Percentiles rank a stretch among this genome's conserved stretches.
Conservation (phyloP, 257 asterid genomes). For the Hygrophila difformis region DNA sequence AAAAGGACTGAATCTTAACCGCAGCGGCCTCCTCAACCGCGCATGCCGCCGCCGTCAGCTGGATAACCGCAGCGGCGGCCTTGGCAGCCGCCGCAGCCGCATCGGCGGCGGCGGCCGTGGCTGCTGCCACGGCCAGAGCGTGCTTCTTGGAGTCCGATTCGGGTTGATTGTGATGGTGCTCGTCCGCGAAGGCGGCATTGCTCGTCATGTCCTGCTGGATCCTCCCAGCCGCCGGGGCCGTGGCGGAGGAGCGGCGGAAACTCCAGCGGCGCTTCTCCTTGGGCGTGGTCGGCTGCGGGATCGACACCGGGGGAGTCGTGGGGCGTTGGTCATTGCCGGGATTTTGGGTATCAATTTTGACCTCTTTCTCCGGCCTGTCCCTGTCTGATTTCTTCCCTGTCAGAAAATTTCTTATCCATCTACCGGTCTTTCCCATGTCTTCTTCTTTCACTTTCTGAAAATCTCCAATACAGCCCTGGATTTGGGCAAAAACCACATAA, state of each 20-base stretch:
- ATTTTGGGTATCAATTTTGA: slow-evolving; percentile 3
- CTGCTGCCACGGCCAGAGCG: slow-evolving; percentile 57
- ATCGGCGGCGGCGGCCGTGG: slow-evolving; percentile 65
- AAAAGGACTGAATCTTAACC: slow-evolving; percentile 62
- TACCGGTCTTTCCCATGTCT: slow-evolving; percentile 86
- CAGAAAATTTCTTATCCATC: slow-evolving; percentile 68
- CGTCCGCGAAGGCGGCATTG: slow-evolving; percentile 12
- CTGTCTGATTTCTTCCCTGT: slow-evolving; percentile 48
- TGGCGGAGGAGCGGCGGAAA: slow-evolving; percentile 82
- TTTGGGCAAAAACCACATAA: slow-evolving; percentile 8
- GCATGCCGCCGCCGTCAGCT: slow-evolving; percentile 31
- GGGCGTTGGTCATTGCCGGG: slow-evolving; percentile 24
- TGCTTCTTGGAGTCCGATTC: slow-evolving; percentile 46
- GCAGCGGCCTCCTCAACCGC: slow-evolving; percentile 55
- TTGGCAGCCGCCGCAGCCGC: slow-evolving; percentile 66
- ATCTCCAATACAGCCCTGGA: background rate
- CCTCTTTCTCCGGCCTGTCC: slow-evolving; percentile 32
- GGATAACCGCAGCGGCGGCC: slow-evolving; percentile 69
- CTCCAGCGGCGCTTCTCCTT: slow-evolving; percentile 90
- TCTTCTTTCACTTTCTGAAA: slow-evolving; percentile 27
- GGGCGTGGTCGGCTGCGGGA: slow-evolving; percentile 51
- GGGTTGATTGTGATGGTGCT: background rate
- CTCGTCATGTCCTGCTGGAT: background rate
- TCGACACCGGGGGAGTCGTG: slow-evolving; percentile 40
- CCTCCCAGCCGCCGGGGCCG: slow-evolving; percentile 39